Base-by-base conservation (phyloP, 2,329 filamentous ascomycete genomes). In the Parastagonospora nodorum region DNA sequence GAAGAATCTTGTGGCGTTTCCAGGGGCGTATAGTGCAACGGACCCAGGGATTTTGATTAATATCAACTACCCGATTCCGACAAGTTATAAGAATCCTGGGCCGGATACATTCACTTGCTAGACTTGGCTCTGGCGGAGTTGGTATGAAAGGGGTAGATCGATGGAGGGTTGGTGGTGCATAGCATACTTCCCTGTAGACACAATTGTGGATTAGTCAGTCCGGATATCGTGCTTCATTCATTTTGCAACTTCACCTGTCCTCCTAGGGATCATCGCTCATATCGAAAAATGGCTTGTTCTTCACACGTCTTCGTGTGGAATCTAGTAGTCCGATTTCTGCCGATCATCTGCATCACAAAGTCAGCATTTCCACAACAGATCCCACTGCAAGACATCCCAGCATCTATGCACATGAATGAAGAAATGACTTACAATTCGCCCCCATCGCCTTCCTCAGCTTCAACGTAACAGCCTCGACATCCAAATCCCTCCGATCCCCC, bases 361-460 rank as follows among this genome's bases (percentile, higher is more conserved):
- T 45, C 14, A 31, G 30, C 19, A 45, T 14, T 14, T 16, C 1
- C 27, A 10, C 14, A 14, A 14, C 11, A 32, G n/a, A 32, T 10
- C n/a, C 19, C n/a, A n/a, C n/a, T n/a, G n/a, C n/a, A n/a, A n/a
- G n/a, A n/a, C n/a, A n/a, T n/a, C n/a, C n/a, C n/a, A n/a, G n/a
- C n/a, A n/a, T n/a, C n/a, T n/a, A n/a, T n/a, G n/a, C n/a, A n/a
- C n/a, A n/a, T n/a, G n/a, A n/a, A n/a, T n/a, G n/a, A 37, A 11
- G 19, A 15, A 42, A 36, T 31, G 14, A 65, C 67, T 88, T 86
- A 79, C 88, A 89, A 72, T 89, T 87, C 12, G 86, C 86, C 29
- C 87, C 87, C 48, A 87, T 87, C 4, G 83, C 85, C 76, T 83
- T 86, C 70, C 86, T 77, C 73, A 88, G 72, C 65, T 81, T 75